Evolutionary conservation across 768 basidiomycete species (phyloP), one percentile per base, ranked within the genome.

Genomic region (Lactifluus piperatus): DNA sequence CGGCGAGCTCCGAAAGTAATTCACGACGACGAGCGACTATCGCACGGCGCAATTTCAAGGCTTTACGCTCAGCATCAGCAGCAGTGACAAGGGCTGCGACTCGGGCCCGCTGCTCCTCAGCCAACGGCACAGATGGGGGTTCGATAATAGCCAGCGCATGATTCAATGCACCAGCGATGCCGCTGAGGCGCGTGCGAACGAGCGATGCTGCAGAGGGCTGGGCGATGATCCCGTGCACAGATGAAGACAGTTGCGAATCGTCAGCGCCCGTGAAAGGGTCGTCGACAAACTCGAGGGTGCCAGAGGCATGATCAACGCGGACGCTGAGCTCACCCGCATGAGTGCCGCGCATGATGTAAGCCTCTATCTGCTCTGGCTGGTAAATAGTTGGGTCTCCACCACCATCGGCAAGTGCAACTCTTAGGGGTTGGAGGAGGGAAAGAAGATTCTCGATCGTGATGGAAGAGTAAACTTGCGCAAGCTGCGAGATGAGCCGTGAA

Each of bases 271-370:
- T 72, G 66, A 88, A 91, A 0, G 85, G 79, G 55, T 89, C 85
- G 66, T 94, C 88, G 46, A 85, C 78, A 67, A 98, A 99, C 6
- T 83, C 78, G 72, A 98, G 84, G 60, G 83, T 85, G 18, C 91
- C 89, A 3, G 80, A 81, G 30, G 87, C 85, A 70, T 99, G 95
- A 72, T 98, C 92, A 46, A 97, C 83, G 16, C 85, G 84, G 62
- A 97, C 86, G 65, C 75, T 79, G 50, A 97, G 81, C 71, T 97
- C 93, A 39, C 91, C 91, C 8, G 87, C 82, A 48, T 86, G 82
- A 45, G 91, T 91, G 58, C 92, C 91, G 36, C 87, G 85, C 89
- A 97, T 95, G 63, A 98, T 75, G 72, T 95, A 97, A 4, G 88
- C 87, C 73, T 98, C 93, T 63, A 86, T 77, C 69, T 87, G 84